Evolutionary conservation across 2,329 filamentous ascomycete genomes (phyloP).

Genomic region (Fusarium xylarioides): DNA sequence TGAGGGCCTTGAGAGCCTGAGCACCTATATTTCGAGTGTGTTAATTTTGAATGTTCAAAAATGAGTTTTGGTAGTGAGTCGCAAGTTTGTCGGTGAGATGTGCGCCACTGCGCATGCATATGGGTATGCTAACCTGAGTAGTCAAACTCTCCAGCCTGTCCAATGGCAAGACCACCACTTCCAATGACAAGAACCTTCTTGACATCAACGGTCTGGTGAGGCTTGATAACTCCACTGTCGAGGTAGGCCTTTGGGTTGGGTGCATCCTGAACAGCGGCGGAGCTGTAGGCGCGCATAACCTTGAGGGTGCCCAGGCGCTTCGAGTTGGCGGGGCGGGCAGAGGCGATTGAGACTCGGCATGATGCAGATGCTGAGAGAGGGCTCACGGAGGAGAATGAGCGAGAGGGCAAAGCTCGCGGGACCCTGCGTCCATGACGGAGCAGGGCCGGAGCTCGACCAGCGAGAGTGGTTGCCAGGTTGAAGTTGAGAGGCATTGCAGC

Average conservation of each 20-base stretch:
- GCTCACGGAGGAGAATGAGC: conserved; percentile 54
- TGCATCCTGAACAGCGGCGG: conserved; percentile 68
- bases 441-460: conserved; percentile 66
- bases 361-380: conserved; percentile 42
- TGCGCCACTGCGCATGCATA: neutral
- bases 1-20: conserved; percentile 95
- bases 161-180: conserved; percentile 93
- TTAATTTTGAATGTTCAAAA: conserved; percentile 29
- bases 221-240: conserved; percentile 85
- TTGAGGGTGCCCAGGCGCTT: conserved; percentile 61
- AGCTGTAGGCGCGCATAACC: conserved; percentile 53
- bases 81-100: conserved; percentile 17
- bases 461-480: conserved; percentile 55
- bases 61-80: conserved; percentile 17
- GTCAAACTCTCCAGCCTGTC: conserved; percentile 97
- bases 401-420: conserved; percentile 54
- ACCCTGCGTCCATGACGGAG: conserved; percentile 64
- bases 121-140: conserved; percentile 80
- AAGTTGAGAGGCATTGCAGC: conserved; percentile 52
- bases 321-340: conserved; percentile 44
- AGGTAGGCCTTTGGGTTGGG: conserved; percentile 89
- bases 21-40: conserved; percentile 68
- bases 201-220: conserved; percentile 82
- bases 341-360: conserved; percentile 38
- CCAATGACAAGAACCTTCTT: conserved; percentile 98